phyloP scores from a whole-genome alignment of 805 yeast genomes.

The Pichia deserticola region DNA sequence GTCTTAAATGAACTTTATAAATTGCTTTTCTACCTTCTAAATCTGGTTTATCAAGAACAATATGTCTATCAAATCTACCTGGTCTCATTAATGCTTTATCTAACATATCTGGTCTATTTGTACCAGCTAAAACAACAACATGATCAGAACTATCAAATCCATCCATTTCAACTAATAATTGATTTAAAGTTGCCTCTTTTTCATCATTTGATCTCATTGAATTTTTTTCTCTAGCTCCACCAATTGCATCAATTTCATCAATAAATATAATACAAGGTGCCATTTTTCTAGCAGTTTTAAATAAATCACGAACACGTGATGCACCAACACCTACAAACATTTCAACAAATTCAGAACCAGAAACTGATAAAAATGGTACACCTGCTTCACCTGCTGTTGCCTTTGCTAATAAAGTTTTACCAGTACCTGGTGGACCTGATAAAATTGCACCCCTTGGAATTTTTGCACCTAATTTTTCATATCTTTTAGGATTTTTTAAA shows the following conservation, averaged over 20 bases:
- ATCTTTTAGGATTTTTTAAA: slow-evolving; percentile 81
- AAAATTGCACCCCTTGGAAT: slow-evolving; percentile 97
- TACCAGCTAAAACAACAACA: slow-evolving; percentile 95
- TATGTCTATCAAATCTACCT: slow-evolving; percentile 94
- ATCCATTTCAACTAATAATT: slow-evolving; percentile 96
- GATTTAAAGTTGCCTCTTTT: slow-evolving; percentile 93
- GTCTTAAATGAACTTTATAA: slow-evolving; percentile 75
- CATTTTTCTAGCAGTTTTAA: slow-evolving; percentile 82
- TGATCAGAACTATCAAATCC: slow-evolving; percentile 90
- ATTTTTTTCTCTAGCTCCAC: slow-evolving; percentile 62
- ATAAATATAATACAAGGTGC: slow-evolving; percentile 96
- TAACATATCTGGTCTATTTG: slow-evolving; percentile 89
- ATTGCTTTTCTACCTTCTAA: slow-evolving; percentile 92
- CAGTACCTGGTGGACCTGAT: slow-evolving; percentile 99
- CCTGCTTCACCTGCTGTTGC: slow-evolving; percentile 99
- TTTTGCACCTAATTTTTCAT: slow-evolving; percentile 90
- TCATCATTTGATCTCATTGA: slow-evolving; percentile 93
- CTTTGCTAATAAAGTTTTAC: slow-evolving; percentile 92
- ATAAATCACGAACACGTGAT: slow-evolving; percentile 91
- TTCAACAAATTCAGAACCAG: slow-evolving; percentile 96
- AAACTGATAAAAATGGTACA: slow-evolving; percentile 91
- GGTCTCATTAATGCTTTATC: slow-evolving; percentile 94
- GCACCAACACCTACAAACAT: slow-evolving; percentile 99
- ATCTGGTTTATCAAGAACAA: slow-evolving; percentile 87
- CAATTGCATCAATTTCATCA: slow-evolving; percentile 99